phyloP scores from a whole-genome alignment of 2,329 filamentous ascomycete genomes.

The Alternaria gansuensis region DNA sequence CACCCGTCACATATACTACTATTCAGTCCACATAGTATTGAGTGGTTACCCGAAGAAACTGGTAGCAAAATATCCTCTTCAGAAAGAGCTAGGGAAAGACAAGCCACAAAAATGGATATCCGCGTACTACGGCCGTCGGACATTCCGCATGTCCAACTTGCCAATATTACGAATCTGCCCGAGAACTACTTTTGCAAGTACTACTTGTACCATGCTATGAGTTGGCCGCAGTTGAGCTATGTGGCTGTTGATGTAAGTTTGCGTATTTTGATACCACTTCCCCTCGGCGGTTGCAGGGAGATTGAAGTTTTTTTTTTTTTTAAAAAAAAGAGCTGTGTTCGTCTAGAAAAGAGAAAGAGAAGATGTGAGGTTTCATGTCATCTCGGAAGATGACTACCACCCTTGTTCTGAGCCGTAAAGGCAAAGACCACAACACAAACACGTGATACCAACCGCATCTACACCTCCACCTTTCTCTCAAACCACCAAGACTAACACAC shows the following conservation, averaged over 20 bases:
- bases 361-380: too few relatives aligned
- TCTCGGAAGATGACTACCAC: too few relatives aligned
- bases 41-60: not conserved
- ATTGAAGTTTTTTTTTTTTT: too few relatives aligned
- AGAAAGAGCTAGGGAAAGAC: slow-evolving; percentile 13
- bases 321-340: not conserved
- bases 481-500: not conserved
- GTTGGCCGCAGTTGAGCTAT: slow-evolving; percentile 96
- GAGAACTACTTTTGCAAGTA: slow-evolving; percentile 99
- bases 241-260: slow-evolving; percentile 81
- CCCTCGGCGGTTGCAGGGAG: too few relatives aligned
- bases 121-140: slow-evolving; percentile 83
- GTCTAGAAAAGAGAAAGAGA: not conserved
- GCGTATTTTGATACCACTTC: too few relatives aligned
- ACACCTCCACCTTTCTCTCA: not conserved
- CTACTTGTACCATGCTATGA: slow-evolving; percentile 98
- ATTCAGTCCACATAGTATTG: too few relatives aligned
- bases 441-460: not conserved
- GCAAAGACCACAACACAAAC: not conserved
- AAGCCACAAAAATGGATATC: slow-evolving; percentile 75
- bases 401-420: too few relatives aligned
- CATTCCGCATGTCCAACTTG: slow-evolving; percentile 92
- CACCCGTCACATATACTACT: too few relatives aligned
- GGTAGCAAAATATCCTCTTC: not conserved
- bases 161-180: slow-evolving; percentile 97